Conservation (phyloP, 179 eudicot genomes). For the Beta macrorhiza region DNA sequence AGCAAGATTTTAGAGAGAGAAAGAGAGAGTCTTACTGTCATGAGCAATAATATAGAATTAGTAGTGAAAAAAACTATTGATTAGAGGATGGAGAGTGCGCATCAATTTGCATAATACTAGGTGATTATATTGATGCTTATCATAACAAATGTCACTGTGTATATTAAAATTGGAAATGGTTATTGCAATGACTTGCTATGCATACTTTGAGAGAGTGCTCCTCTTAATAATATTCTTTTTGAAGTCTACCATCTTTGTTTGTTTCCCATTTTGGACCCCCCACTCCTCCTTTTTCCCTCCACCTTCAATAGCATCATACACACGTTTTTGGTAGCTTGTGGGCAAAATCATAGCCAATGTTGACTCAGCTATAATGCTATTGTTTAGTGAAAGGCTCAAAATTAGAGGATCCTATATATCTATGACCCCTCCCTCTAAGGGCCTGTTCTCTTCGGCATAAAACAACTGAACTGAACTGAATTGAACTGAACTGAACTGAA, state of each 20-base stretch:
- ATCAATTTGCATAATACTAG: slow-evolving; percentile 20
- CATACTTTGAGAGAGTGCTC: slow-evolving; percentile 27
- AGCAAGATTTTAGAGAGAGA: slow-evolving; percentile 19
- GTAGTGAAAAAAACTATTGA: slow-evolving; percentile 2
- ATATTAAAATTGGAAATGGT: not conserved
- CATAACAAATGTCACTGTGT: slow-evolving; percentile 27
- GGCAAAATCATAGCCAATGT: slow-evolving; percentile 34
- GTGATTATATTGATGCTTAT: slow-evolving; percentile 23
- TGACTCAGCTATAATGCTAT: slow-evolving; percentile 22
- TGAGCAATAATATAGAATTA: slow-evolving; percentile 25
- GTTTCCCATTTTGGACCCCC: slow-evolving; percentile 37
- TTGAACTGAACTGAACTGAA: no score
- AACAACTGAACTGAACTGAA: no score
- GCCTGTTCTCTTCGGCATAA: no score
- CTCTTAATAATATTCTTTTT: slow-evolving; percentile 31
- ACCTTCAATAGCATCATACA: slow-evolving; percentile 33
- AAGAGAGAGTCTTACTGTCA: slow-evolving; percentile 22
- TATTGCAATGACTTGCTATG: slow-evolving; percentile 23
- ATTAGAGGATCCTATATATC: not conserved
- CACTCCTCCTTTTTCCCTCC: slow-evolving; percentile 9
- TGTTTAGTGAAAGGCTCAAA: not conserved
- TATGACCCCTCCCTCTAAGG: not conserved
- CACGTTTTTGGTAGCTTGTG: slow-evolving; percentile 38
- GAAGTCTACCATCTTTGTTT: slow-evolving; percentile 39
- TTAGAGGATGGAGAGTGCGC: slow-evolving; percentile 29